Conservation (phyloP, 495 filamentous ascomycete genomes). For the Lindgomyces ingoldianus region DNA sequence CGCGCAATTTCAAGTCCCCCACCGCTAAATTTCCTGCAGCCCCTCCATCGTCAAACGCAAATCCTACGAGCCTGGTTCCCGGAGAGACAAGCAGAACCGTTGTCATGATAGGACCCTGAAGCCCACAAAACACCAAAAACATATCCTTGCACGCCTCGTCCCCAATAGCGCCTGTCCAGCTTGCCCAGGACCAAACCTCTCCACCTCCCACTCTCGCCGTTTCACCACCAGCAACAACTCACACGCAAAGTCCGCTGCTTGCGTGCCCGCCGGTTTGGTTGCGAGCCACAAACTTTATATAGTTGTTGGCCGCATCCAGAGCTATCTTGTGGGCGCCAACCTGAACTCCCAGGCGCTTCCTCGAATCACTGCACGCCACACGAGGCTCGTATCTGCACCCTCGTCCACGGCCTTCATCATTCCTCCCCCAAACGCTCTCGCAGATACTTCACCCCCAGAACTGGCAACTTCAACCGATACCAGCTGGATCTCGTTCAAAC, state of each 20-base stretch:
- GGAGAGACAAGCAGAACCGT: not conserved
- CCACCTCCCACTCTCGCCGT: no score
- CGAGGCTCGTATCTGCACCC: not conserved
- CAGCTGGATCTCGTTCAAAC: constrained; percentile 24
- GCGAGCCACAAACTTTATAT: no score
- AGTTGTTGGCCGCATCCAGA: no score
- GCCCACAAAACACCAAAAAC: not conserved
- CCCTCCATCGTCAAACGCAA: not conserved
- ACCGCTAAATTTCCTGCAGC: not conserved
- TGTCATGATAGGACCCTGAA: not conserved
- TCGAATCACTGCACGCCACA: constrained; percentile 20
- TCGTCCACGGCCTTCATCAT: constrained; percentile 19
- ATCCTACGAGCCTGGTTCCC: not conserved
- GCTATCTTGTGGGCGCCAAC: no score
- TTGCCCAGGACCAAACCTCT: no score
- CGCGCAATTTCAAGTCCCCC: not conserved
- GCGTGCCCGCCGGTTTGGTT: no score
- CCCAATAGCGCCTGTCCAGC: no score
- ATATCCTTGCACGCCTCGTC: not conserved
- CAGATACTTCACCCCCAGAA: constrained; percentile 9
- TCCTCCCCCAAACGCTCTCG: constrained; percentile 14
- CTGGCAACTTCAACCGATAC: not conserved
- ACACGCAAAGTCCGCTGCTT: no score
- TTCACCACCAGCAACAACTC: no score
- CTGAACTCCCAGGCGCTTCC: no score